These are phyloP conservation scores for Houttuynia cordata DNA, from an alignment of 164 flowering plant species.

Conservation along the genomic window DNA sequence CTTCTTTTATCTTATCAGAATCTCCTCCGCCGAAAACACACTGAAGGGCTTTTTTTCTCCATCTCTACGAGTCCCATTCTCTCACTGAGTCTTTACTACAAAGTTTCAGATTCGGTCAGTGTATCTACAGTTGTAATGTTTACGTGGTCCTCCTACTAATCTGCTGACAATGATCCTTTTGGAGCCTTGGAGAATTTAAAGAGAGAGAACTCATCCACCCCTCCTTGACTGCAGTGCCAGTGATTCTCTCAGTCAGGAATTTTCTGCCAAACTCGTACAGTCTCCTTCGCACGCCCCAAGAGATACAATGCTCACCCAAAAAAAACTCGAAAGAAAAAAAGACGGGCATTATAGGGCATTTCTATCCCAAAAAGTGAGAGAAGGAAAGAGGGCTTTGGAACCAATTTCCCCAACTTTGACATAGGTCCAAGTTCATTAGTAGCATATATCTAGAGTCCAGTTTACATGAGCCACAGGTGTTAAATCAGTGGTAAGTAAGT, in stretches of 20 bases:
- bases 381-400: no score
- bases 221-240: slow-evolving; percentile 5
- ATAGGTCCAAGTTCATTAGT: no score
- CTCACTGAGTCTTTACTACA: background rate
- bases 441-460: no score
- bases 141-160: background rate
- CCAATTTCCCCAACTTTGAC: no score
- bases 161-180: background rate
- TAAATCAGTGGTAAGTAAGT: no score
- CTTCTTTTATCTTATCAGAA: slow-evolving; percentile 10
- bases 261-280: background rate
- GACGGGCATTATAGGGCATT: no score
- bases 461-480: no score
- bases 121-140: background rate
- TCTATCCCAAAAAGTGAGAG: no score
- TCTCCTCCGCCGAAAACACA: slow-evolving; percentile 4
- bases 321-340: no score
- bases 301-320: background rate
- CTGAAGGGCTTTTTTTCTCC: background rate
- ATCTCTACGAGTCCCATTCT: background rate
- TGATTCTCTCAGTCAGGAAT: background rate
- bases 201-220: slow-evolving; percentile 1
- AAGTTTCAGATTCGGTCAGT: background rate
- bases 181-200: background rate
- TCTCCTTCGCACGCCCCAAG: background rate